Evolutionary conservation across 495 filamentous ascomycete species (phyloP).

Genomic region (Aspergillus mulundensis): DNA sequence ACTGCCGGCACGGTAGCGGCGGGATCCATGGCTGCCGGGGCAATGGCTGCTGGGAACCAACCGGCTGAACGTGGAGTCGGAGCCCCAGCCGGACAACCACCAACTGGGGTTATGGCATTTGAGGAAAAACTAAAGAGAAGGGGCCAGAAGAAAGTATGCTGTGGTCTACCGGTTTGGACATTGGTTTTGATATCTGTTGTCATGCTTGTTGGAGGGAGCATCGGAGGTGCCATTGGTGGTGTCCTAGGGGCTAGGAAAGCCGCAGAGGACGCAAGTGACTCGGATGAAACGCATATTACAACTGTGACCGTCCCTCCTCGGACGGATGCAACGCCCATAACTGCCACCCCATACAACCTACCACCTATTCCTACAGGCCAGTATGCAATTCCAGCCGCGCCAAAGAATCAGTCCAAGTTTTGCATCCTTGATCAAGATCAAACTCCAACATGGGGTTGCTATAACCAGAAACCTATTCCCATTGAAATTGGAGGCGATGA

Average conservation of each 20-base stretch:
- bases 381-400: constrained; percentile 56
- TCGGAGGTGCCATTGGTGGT: constrained; percentile 61
- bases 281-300: constrained; percentile 32
- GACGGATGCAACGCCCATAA: constrained; percentile 61
- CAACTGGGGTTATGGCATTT: constrained; percentile 41
- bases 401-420: constrained; percentile 55
- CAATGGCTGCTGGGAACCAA: constrained; percentile 20
- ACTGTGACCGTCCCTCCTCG: constrained; percentile 52
- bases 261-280: constrained; percentile 21
- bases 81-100: constrained; percentile 10
- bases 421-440: constrained; percentile 63
- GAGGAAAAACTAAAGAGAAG: constrained; percentile 55
- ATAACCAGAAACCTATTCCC: constrained; percentile 34
- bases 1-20: constrained; percentile 12
- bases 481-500: constrained; percentile 30
- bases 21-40: neutral
- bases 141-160: constrained; percentile 55
- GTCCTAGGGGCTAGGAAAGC: constrained; percentile 43
- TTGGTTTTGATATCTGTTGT: constrained; percentile 52
- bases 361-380: constrained; percentile 59
- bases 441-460: constrained; percentile 66
- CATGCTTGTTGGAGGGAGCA: constrained; percentile 50
- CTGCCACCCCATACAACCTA: constrained; percentile 54
- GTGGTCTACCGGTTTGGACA: constrained; percentile 67
- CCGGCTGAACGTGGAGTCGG: neutral